Evolutionary conservation across 495 filamentous ascomycete species (phyloP), one percentile per base, ranked within the genome.

Genomic region (Podospora tetraspora): DNA sequence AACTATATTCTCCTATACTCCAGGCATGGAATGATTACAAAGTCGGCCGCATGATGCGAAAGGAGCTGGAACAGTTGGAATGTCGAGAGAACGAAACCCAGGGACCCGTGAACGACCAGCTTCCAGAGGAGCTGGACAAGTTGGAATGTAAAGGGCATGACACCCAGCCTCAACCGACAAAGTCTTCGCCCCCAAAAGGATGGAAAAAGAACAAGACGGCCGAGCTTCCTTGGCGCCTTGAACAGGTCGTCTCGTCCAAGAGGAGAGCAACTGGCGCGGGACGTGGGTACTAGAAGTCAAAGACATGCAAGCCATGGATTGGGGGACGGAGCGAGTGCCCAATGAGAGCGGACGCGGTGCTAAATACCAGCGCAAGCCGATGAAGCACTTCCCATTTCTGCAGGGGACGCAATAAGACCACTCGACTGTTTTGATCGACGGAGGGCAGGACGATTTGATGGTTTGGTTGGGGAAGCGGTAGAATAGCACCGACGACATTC

Each of bases 181-280:
- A 30, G 29, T 10, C 30, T 32, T 32, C 30, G 30, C 30, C n/a
- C n/a, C n/a, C n/a, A n/a, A n/a, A n/a, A n/a, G n/a, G n/a, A n/a
- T n/a, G n/a, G n/a, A n/a, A n/a, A n/a, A n/a, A n/a, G n/a, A 30
- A 57, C 59, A 66, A 37, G 68, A 61, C 34, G 59, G 68, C 68
- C 22, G 63, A 69, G 34, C 66, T 62, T 69, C 68, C 66, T 32
- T 66, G 68, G 68, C 13, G 59, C 63, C 34, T 66, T 23, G 4
- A 66, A 24, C 63, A 66, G 43, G 59, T 69, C 59, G 25, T 69
- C 58, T n/a, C n/a, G n/a, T n/a, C n/a, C 62, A 69, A 62, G 68
- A 69, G 66, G 62, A 68, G 57, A 68, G 62, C 34, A 71, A 71
- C 69, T 71, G 69, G 69, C 69, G 69, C 52, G 59, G 59, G 62